phyloP scores from a whole-genome alignment of 2,329 filamentous ascomycete genomes.

The Cytospora mali region DNA sequence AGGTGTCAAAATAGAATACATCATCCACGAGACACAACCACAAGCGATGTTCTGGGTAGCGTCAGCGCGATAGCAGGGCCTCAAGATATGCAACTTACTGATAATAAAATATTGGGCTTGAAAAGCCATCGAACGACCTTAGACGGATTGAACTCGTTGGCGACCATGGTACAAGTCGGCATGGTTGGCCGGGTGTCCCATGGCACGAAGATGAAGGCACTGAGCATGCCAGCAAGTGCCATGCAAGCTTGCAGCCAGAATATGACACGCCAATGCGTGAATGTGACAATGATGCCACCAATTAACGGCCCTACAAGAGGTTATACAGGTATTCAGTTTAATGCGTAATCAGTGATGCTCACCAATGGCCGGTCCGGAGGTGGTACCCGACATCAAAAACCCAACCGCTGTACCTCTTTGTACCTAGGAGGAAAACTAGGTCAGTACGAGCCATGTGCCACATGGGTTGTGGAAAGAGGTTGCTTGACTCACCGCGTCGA shows the following conservation, averaged over 20 bases:
- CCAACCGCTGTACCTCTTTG: slow-evolving; percentile 71
- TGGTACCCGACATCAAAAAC: slow-evolving; percentile 71
- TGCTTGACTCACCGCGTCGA: slow-evolving; percentile 46
- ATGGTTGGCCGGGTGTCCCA: too few relatives aligned
- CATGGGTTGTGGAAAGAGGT: background rate
- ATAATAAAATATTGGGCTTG: slow-evolving; percentile 12
- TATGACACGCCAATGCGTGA: slow-evolving; percentile 69
- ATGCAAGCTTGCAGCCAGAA: slow-evolving; percentile 40
- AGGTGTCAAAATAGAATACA: slow-evolving; percentile 58
- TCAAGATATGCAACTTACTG: background rate
- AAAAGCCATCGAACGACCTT: slow-evolving; percentile 31
- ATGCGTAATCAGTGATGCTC: background rate
- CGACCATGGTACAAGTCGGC: too few relatives aligned
- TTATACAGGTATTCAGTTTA: background rate
- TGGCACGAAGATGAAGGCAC: slow-evolving; percentile 35
- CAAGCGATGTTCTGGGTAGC: slow-evolving; percentile 30
- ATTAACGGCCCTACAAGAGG: slow-evolving; percentile 60
- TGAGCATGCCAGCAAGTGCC: slow-evolving; percentile 34
- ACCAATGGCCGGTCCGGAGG: slow-evolving; percentile 68
- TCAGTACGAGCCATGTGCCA: slow-evolving; percentile 45
- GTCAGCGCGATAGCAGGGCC: background rate
- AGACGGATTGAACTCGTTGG: slow-evolving; percentile 32
- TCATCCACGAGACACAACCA: slow-evolving; percentile 73
- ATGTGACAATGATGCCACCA: slow-evolving; percentile 76
- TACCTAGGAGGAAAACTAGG: slow-evolving; percentile 48